phyloP scores from a whole-genome alignment of 345 rosid genomes.

The Eutrema japonicum region DNA sequence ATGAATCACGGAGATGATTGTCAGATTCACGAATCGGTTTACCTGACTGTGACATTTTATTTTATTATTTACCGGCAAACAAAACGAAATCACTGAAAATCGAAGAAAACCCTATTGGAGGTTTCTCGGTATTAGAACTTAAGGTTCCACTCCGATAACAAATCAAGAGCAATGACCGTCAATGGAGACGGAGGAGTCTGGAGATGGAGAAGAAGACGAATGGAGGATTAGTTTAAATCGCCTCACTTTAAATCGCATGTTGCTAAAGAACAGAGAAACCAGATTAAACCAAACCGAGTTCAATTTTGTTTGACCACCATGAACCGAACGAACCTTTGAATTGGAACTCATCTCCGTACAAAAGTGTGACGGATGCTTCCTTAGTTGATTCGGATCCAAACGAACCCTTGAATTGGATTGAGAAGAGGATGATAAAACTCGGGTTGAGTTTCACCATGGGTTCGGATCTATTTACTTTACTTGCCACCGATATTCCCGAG shows the following conservation, averaged over 20 bases:
- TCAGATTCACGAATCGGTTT: too few relatives aligned
- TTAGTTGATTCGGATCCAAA: slow-evolving; percentile 48
- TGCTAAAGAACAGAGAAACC: background rate
- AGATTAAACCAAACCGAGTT: slow-evolving; percentile 1
- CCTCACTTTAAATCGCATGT: too few relatives aligned
- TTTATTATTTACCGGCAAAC: too few relatives aligned
- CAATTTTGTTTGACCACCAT: background rate
- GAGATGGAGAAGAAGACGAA: slow-evolving; percentile 38
- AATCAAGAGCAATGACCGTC: slow-evolving; percentile 48
- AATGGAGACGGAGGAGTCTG: slow-evolving; percentile 36
- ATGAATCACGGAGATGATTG: too few relatives aligned
- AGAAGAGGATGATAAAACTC: slow-evolving; percentile 36
- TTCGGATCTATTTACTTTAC: slow-evolving; percentile 1
- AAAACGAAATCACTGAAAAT: too few relatives aligned
- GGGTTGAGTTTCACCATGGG: slow-evolving; percentile 37
- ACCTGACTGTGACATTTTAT: too few relatives aligned
- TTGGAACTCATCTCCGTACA: slow-evolving; percentile 89
- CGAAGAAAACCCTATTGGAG: too few relatives aligned
- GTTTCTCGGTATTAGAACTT: too few relatives aligned
- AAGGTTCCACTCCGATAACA: slow-evolving; percentile 27
- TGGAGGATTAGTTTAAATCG: slow-evolving; percentile 21
- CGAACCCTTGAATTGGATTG: slow-evolving; percentile 46
- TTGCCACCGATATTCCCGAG: slow-evolving; percentile 47
- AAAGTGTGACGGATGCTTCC: slow-evolving; percentile 79
- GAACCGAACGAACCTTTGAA: background rate